Conservation (phyloP, 495 filamentous ascomycete species). For the Penicillium tannophilum region DNA sequence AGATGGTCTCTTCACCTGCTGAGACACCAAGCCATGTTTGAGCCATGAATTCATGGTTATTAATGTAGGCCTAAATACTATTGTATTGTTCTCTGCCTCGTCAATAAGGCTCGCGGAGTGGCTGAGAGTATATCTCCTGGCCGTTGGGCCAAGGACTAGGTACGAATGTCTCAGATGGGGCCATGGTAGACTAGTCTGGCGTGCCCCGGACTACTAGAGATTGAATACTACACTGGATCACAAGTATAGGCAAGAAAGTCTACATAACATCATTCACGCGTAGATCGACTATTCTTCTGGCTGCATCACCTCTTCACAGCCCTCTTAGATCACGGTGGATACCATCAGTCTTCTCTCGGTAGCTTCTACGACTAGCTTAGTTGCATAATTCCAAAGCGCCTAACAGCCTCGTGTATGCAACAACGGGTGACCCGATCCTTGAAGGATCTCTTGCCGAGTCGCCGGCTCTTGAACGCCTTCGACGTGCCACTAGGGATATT, state of each 20-base stretch:
- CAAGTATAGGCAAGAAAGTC: not conserved
- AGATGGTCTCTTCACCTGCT: slow-evolving; percentile 19
- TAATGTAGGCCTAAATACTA: not conserved
- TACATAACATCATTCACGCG: not conserved
- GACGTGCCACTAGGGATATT: not conserved
- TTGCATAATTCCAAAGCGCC: not conserved
- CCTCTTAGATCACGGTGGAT: not conserved
- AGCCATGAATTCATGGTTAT: not conserved
- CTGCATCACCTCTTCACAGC: not conserved
- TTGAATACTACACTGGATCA: not conserved
- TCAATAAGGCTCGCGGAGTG: slow-evolving; percentile 21
- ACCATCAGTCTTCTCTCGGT: not conserved
- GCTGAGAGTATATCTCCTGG: slow-evolving; percentile 16
- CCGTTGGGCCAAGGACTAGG: not conserved
- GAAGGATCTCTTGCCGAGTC: slow-evolving; percentile 1
- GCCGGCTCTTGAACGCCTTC: not conserved
- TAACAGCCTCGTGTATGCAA: not conserved
- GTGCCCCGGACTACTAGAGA: not conserved
- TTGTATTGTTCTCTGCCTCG: slow-evolving; percentile 11
- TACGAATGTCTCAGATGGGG: slow-evolving; percentile 4
- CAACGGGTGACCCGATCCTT: not conserved
- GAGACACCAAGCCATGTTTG: not conserved
- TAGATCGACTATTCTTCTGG: not conserved
- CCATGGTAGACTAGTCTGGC: slow-evolving; percentile 10
- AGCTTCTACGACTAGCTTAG: not conserved